Evolutionary conservation across 139 green algal species (phyloP).

Genomic region (Volvox reticuliferus): DNA sequence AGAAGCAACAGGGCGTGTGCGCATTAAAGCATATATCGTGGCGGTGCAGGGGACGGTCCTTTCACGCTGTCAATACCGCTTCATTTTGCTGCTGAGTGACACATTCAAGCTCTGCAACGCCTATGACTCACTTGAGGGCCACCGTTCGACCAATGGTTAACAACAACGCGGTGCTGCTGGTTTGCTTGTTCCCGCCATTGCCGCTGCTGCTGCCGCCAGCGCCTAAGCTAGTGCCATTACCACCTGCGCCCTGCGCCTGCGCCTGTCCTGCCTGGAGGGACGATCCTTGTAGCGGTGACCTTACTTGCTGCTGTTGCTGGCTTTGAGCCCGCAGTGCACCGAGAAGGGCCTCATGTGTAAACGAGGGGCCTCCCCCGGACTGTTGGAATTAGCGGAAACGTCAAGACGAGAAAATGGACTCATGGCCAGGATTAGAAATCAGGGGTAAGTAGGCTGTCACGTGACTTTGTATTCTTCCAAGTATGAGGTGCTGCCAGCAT

Average conservation of each 20-base stretch:
- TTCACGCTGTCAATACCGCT: no score
- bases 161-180: neutral
- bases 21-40: no score
- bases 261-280: neutral
- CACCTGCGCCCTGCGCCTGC: neutral
- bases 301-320: neutral
- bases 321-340: neutral
- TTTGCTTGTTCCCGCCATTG: neutral
- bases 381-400: neutral
- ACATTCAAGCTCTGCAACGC: no score
- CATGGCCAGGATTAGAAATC: no score
- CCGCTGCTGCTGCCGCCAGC: neutral
- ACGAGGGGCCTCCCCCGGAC: neutral
- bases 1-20: no score
- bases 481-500: no score
- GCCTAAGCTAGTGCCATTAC: neutral
- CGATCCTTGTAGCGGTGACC: neutral
- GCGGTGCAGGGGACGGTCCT: no score
- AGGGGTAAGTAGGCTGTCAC: no score
- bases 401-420: no score
- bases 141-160: neutral
- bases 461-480: no score
- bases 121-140: slow-evolving; percentile 23
- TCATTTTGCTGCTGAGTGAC: no score
- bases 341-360: neutral